Evolutionary conservation across 2,329 filamentous ascomycete species (phyloP), one percentile per base, ranked within the genome.

Genomic region (Daldinia eschscholtzii): DNA sequence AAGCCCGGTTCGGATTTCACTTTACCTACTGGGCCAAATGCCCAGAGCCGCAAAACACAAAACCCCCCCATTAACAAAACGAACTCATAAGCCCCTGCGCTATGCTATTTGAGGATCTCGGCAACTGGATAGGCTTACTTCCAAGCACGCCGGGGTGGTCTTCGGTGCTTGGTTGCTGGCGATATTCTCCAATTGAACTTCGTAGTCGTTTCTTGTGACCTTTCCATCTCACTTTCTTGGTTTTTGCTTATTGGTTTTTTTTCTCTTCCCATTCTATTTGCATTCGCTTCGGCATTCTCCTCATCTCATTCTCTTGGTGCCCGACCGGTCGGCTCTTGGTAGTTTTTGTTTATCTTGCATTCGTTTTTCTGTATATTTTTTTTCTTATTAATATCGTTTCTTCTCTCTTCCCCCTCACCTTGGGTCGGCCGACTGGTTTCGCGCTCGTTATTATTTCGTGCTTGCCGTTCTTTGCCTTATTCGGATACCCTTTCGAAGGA

Each of bases 301-400:
- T 52, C 9, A 56, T 48, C 46, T 13, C 46, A 2, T 57, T 59
- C 57, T 15, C 12, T 61, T 61, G 57, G 63, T 58, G 23, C 44
- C 63, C 68, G 65, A 68, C 68, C 59, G 65, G 65, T 66, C 68
- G 68, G 68, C 65, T 68, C 48, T 62, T 39, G 62, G 65, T 57
- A 52, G 30, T 12, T 6, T 55, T 53, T 1, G 20, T 23, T 23
- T 23, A 23, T 48, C 44, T 33, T 52, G 15, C 12, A 33, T 67
- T 57, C 33, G 7, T 13, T 64, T 64, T 33, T 13, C 4, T 64
- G 15, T 55, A 20, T 18, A 7, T 15, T 52, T 53, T 35, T 52
- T 64, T 48, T 26, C 41, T 57, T 37, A 28, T 63, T 68, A 60
- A 64, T 68, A 59, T 35, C 48, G 28, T 35, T 10, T 10, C 37